Conservation (phyloP, 106 monocot species). For the Dendrobium chrysotoxum region DNA sequence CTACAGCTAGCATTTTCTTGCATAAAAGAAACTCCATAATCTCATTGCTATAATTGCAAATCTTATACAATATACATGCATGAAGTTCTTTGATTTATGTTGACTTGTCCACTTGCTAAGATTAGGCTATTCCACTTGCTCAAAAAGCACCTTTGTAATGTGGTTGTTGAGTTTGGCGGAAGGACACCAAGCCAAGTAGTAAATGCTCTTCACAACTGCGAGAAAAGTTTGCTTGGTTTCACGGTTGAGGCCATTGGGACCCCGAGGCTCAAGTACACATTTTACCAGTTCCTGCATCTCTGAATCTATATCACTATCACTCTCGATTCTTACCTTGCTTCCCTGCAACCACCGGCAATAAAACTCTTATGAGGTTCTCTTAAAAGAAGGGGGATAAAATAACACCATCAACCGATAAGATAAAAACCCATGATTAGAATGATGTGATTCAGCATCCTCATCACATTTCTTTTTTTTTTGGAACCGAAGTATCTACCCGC, state of each 20-base stretch:
- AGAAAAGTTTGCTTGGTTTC: conserved; percentile 62
- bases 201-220: conserved; percentile 57
- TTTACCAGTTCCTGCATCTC: conserved; percentile 51
- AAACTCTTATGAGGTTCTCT: background rate
- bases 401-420: background rate
- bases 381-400: background rate
- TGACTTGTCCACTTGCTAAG: too few species aligned
- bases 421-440: background rate
- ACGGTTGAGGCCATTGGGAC: conserved; percentile 15
- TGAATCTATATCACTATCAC: conserved; percentile 11
- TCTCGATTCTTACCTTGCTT: background rate
- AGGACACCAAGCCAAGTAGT: conserved; percentile 54
- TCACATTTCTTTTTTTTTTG: background rate
- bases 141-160: conserved; percentile 68
- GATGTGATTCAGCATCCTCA: background rate
- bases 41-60: too few species aligned
- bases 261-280: conserved; percentile 13
- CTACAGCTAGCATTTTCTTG: too few species aligned
- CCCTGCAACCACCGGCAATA: background rate
- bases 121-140: conserved; percentile 15
- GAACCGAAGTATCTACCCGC: too few species aligned
- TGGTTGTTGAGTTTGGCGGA: conserved; percentile 32
- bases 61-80: too few species aligned
- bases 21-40: too few species aligned
- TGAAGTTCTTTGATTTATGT: too few species aligned